Base-by-base conservation (phyloP, 768 basidiomycete genomes). In the Macrolepiota fuliginosa region DNA sequence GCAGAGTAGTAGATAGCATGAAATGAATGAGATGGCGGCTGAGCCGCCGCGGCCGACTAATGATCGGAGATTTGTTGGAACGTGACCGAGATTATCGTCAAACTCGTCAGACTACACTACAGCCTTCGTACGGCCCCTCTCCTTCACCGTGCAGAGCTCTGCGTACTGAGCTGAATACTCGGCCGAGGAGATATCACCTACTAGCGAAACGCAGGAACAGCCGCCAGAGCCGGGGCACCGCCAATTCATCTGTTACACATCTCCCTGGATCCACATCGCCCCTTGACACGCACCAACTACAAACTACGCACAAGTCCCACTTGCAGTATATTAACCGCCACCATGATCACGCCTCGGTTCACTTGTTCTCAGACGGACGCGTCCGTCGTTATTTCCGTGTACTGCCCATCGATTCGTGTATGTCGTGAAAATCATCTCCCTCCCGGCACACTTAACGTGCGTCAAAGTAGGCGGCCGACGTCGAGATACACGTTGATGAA, bases 311-410 rank as follows among this genome's bases (percentile, higher is more conserved):
- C 29, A 32, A 3, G 7, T 3, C 29, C n/a, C 55, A 52, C 53
- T 45, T 56, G 46, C 39, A 55, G 49, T 27, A 51, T 56, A 13
- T 25, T 35, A 52, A 7, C 32, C 27, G 19, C 56, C 42, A 60
- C 56, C 54, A 92, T 92, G 90, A 88, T 92, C 68, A 92, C 91
- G 15, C 90, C 90, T 47, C 81, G 78, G 52, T 92, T 92, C 71
- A 84, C 80, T 56, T 91, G 90, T 67, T 79, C 77, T 52, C 90
- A 92, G 69, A 85, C 83, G 19, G 74, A 75, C 37, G 70, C 74
- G 46, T 78, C 81, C n/a, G 75, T 92, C 62, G 71, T 81, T 32
- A 71, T 89, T 52, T 81, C 81, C 2, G 75, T 88, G 22, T 89
- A 90, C 70, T 89, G 89, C 66, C 90, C 90, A 11, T 83, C 89